These are phyloP conservation scores for Cymbopogon citratus DNA, from an alignment of 176 grass and related monocot species.

Conservation along the genomic window DNA sequence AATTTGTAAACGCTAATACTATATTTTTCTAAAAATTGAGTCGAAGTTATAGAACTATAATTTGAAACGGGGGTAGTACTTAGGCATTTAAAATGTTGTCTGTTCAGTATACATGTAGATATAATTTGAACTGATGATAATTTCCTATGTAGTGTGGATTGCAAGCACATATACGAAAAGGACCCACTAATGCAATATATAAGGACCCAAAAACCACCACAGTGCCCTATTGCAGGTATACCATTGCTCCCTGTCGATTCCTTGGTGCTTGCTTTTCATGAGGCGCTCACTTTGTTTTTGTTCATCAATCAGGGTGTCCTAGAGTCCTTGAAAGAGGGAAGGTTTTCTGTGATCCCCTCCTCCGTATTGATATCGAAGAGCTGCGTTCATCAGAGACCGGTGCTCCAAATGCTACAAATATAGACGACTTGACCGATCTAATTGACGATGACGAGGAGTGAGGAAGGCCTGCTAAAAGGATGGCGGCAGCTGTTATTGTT, in stretches of 20 bases:
- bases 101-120: background rate
- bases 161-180: conserved; percentile 83
- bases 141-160: conserved; percentile 54
- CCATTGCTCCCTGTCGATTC: background rate
- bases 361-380: conserved; percentile 76
- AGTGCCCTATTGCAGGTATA: conserved; percentile 77
- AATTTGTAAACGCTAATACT: too few relatives aligned
- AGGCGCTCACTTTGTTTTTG: background rate
- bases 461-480: background rate
- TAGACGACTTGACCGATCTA: conserved; percentile 72
- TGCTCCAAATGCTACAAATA: conserved; percentile 19
- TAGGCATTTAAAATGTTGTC: background rate
- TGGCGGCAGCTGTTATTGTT: background rate
- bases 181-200: conserved; percentile 61
- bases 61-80: too few relatives aligned
- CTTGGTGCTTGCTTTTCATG: background rate
- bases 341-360: conserved; percentile 56
- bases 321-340: conserved; percentile 43
- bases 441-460: conserved; percentile 37
- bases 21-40: too few relatives aligned
- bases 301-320: conserved; percentile 48
- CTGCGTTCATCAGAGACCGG: conserved; percentile 28
- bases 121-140: background rate
- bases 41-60: too few relatives aligned
- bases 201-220: conserved; percentile 25